phyloP scores from a whole-genome alignment of 2,329 filamentous ascomycete genomes.

The Penicillium polonicum region DNA sequence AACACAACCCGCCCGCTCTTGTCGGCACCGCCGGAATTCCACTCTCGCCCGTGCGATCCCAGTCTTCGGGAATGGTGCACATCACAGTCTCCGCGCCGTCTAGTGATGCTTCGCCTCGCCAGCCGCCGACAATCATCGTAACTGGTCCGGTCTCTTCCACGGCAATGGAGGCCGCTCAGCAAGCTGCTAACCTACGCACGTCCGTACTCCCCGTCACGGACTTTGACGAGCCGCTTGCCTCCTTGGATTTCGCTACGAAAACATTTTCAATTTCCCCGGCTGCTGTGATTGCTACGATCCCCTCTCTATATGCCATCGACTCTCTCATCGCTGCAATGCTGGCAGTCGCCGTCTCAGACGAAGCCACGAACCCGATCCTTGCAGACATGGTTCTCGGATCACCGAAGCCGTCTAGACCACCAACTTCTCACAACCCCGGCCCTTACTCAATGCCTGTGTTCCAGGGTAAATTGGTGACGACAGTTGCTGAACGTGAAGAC shows the following conservation, averaged over 20 bases:
- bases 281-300: constrained; percentile 42
- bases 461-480: constrained; percentile 36
- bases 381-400: constrained; percentile 36
- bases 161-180: constrained; percentile 33
- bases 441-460: constrained; percentile 19
- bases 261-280: constrained; percentile 43
- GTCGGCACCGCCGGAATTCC: constrained; percentile 38
- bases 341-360: constrained; percentile 46
- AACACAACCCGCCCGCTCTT: constrained; percentile 29
- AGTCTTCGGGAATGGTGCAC: constrained; percentile 39
- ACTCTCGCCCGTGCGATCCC: constrained; percentile 32
- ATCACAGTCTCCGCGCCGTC: constrained; percentile 42
- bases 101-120: constrained; percentile 20
- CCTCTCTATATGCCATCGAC: constrained; percentile 50
- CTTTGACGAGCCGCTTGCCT: constrained; percentile 40
- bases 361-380: constrained; percentile 40
- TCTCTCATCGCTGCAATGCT: constrained; percentile 48
- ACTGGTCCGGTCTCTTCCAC: constrained; percentile 41
- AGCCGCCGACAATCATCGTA: constrained; percentile 39
- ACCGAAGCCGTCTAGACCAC: constrained; percentile 13
- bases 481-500: constrained; percentile 45
- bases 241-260: constrained; percentile 45
- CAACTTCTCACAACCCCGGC: constrained; percentile 1
- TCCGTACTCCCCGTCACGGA: constrained; percentile 44
- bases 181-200: constrained; percentile 36